Percentiles rank a stretch among this genome's conserved stretches.
These are phyloP conservation scores for Sporisorium exsertum DNA, from an alignment of 1,284 basidiomycete genomes.

Conservation along the genomic window DNA sequence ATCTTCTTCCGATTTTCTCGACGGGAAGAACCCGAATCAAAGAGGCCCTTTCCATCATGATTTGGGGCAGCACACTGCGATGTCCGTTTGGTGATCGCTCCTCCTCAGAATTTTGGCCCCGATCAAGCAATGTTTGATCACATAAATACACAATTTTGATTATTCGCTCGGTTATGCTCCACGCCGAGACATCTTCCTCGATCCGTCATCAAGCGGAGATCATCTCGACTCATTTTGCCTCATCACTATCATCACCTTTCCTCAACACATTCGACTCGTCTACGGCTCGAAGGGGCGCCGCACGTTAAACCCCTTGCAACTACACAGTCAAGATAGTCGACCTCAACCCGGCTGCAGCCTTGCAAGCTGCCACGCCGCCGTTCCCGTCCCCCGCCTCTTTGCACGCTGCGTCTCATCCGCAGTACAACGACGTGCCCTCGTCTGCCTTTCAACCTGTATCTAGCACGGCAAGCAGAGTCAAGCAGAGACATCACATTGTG, in stretches of 20 bases:
- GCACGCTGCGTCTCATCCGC: conserved; percentile 18
- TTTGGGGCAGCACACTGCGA: conserved; percentile 20
- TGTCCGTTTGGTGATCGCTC: conserved; percentile 16
- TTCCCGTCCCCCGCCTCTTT: not conserved
- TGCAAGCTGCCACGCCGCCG: conserved; percentile 38
- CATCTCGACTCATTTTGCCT: not conserved
- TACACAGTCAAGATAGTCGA: conserved; percentile 33
- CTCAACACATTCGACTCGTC: not conserved
- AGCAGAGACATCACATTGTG: conserved; percentile 39
- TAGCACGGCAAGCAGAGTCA: not conserved
- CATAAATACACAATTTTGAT: not conserved
- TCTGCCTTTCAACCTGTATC: conserved; percentile 8
- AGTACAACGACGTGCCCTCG: conserved; percentile 31
- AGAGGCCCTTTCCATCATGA: not conserved
- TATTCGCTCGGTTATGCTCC: not conserved
- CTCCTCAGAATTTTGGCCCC: not conserved
- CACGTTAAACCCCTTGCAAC: conserved; percentile 7
- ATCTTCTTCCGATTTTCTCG: conserved; percentile 20
- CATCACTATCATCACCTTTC: not conserved
- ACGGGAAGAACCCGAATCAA: conserved; percentile 11
- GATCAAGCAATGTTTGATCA: not conserved
- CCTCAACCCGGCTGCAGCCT: conserved; percentile 34
- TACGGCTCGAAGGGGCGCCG: conserved; percentile 37
- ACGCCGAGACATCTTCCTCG: not conserved
- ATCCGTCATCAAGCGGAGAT: not conserved